These are phyloP conservation scores for Colletotrichum sp. DNA, from an alignment of 2,329 filamentous ascomycete genomes.

Conservation along the genomic window DNA sequence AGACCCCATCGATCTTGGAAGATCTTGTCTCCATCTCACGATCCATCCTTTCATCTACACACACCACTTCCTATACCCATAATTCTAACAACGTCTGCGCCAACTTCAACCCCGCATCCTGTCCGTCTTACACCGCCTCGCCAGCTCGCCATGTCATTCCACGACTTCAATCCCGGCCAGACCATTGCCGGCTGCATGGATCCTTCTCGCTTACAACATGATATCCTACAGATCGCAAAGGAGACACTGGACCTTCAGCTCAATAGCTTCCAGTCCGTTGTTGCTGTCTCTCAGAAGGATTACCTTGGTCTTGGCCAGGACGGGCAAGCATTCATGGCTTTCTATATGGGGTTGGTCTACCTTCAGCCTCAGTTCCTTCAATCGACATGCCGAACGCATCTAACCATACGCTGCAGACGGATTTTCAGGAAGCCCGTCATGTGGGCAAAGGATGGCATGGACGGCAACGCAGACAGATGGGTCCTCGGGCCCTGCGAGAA, in stretches of 20 bases:
- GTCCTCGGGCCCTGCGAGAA: slow-evolving; percentile 8
- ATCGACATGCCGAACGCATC: neutral
- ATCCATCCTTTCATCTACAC: neutral
- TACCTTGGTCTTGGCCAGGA: slow-evolving; percentile 11
- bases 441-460: slow-evolving; percentile 16
- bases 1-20: neutral
- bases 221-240: neutral
- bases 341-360: slow-evolving; percentile 6
- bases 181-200: slow-evolving; percentile 10
- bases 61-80: neutral
- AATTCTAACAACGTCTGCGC: neutral
- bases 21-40: neutral
- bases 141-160: neutral
- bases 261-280: slow-evolving; percentile 13
- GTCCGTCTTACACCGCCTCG: neutral
- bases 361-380: neutral
- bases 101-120: neutral
- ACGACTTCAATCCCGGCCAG: slow-evolving; percentile 8
- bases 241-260: slow-evolving; percentile 9
- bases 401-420: neutral
- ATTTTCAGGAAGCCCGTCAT: slow-evolving; percentile 6
- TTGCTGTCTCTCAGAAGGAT: slow-evolving; percentile 2
- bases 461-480: slow-evolving; percentile 4
- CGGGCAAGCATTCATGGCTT: slow-evolving; percentile 12
- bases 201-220: neutral